Evolutionary conservation across 2,329 filamentous ascomycete species (phyloP).

Genomic region (Aureobasidium sp.): DNA sequence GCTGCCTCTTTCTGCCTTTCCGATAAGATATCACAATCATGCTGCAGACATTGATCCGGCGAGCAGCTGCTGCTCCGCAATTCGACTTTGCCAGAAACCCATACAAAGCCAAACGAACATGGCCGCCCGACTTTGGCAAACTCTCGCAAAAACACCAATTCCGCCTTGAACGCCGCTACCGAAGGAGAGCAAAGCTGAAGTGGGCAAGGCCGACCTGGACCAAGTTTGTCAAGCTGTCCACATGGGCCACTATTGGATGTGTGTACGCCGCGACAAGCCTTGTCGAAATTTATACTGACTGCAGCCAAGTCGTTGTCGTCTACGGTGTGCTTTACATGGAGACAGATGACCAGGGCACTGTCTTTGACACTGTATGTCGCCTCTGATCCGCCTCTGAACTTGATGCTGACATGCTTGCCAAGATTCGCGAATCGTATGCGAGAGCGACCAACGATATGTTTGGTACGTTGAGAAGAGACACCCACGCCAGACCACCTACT

Average conservation of each 20-base stretch:
- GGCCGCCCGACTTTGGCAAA: conserved; percentile 69
- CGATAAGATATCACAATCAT: conserved; percentile 29
- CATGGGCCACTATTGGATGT: conserved; percentile 56
- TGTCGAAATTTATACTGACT: background rate
- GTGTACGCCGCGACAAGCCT: too few relatives aligned
- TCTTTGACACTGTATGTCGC: conserved; percentile 14
- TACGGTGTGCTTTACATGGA: conserved; percentile 17
- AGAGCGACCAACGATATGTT: conserved; percentile 14
- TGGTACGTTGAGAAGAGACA: background rate
- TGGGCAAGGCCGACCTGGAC: conserved; percentile 57
- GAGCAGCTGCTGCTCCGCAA: conserved; percentile 30
- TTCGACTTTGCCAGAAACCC: conserved; percentile 45
- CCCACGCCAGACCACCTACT: background rate
- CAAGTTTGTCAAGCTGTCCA: conserved; percentile 58
- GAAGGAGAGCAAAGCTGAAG: conserved; percentile 58
- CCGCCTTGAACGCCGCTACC: conserved; percentile 70
- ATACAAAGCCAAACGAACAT: conserved; percentile 62
- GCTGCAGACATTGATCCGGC: conserved; percentile 43
- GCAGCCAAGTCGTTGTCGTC: conserved; percentile 10
- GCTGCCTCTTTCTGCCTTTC: background rate
- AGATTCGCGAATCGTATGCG: conserved; percentile 7
- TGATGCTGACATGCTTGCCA: background rate
- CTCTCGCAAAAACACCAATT: conserved; percentile 68
- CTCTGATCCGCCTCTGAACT: too few relatives aligned
- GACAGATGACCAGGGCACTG: conserved; percentile 1